Evolutionary conservation across 805 yeast genomes (phyloP).

Genomic region (Brettanomyces bruxellensis): DNA sequence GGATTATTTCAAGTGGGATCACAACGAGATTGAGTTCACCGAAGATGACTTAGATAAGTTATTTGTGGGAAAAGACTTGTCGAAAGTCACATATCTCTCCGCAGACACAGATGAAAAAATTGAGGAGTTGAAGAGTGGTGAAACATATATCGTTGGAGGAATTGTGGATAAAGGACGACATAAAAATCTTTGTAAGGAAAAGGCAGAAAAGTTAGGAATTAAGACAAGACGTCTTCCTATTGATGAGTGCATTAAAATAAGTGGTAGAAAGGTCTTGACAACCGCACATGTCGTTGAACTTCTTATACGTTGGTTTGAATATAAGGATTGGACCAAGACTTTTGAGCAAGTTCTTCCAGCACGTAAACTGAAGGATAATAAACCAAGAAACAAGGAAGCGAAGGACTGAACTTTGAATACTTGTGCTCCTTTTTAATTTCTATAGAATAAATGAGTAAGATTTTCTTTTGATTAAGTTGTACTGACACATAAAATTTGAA

Average conservation of each 20-base stretch:
- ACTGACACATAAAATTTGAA: too few species aligned
- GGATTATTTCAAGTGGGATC: slow-evolving; percentile 58
- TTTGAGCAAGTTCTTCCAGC: slow-evolving; percentile 83
- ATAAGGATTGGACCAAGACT: slow-evolving; percentile 74
- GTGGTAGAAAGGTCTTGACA: slow-evolving; percentile 84
- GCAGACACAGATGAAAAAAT: slow-evolving; percentile 78
- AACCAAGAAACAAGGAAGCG: slow-evolving; percentile 4
- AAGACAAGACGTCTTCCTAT: slow-evolving; percentile 77
- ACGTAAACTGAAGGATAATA: slow-evolving; percentile 43
- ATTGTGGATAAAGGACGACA: slow-evolving; percentile 93
- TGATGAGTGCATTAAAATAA: slow-evolving; percentile 69
- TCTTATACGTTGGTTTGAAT: slow-evolving; percentile 71
- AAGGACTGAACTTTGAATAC: not conserved
- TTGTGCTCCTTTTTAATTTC: not conserved
- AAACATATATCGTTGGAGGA: slow-evolving; percentile 87
- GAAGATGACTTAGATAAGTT: slow-evolving; percentile 28
- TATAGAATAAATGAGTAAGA: not conserved
- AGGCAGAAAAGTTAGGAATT: slow-evolving; percentile 68
- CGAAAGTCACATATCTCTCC: slow-evolving; percentile 58
- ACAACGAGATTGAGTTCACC: slow-evolving; percentile 39
- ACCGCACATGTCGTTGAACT: slow-evolving; percentile 93
- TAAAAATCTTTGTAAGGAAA: slow-evolving; percentile 68
- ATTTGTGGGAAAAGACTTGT: slow-evolving; percentile 14
- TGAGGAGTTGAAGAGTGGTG: slow-evolving; percentile 52
- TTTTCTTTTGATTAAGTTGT: not conserved